Conservation (phyloP, 1,284 basidiomycete species). For the Flammula alnicola region DNA sequence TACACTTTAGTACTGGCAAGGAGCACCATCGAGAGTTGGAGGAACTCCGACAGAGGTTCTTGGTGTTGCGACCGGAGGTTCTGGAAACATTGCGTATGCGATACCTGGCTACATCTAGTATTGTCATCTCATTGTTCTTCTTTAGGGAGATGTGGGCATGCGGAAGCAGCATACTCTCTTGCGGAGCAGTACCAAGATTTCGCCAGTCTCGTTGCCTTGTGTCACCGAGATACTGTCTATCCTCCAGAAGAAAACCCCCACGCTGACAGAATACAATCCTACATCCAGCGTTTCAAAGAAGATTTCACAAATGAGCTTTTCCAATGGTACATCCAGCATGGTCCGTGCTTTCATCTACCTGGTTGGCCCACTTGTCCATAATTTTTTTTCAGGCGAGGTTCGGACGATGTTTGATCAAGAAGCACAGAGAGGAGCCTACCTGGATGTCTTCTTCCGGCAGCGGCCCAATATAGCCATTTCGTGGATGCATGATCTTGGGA, state of each 20-base stretch:
- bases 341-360: slow-evolving; percentile 36
- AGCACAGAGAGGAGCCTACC: slow-evolving; percentile 59
- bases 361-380: not conserved
- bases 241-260: slow-evolving; percentile 69
- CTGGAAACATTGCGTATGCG: slow-evolving; percentile 77
- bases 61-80: slow-evolving; percentile 70
- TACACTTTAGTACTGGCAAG: slow-evolving; percentile 15
- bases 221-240: slow-evolving; percentile 69
- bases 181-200: slow-evolving; percentile 90
- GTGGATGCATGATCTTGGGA: slow-evolving; percentile 91
- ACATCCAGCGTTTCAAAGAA: slow-evolving; percentile 82
- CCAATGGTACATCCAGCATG: slow-evolving; percentile 83
- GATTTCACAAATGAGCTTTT: slow-evolving; percentile 90
- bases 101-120: not conserved
- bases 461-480: slow-evolving; percentile 71
- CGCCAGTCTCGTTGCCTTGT: slow-evolving; percentile 80
- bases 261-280: slow-evolving; percentile 62
- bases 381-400: slow-evolving; percentile 60
- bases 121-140: slow-evolving; percentile 1
- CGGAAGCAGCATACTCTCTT: slow-evolving; percentile 74
- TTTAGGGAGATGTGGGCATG: slow-evolving; percentile 69
- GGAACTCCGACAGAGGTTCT: slow-evolving; percentile 68
- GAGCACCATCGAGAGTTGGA: slow-evolving; percentile 51
- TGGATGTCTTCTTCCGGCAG: slow-evolving; percentile 78
- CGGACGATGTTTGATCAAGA: slow-evolving; percentile 80